Evolutionary conservation across 1,284 basidiomycete genomes (phyloP), one percentile per base, ranked within the genome.

Genomic region (Mycosarcoma maydis): DNA sequence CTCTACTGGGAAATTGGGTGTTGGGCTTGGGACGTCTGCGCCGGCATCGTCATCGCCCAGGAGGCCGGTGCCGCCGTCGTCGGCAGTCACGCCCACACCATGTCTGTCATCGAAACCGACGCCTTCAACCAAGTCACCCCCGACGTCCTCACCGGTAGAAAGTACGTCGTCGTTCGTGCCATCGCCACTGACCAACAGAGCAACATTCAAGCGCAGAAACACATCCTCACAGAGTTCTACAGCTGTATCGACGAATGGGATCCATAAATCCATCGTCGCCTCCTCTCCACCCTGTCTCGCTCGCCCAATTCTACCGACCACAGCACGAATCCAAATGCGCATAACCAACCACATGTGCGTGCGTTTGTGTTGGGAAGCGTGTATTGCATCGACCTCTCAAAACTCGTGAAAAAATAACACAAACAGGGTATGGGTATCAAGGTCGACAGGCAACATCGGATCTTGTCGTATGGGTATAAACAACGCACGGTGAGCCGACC

Each of bases 31-130:
- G 81, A 84, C 58, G 83, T 76, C 1, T 81, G 89, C 85, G 89
- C 95, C 1, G 94, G 94, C 0, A 88, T 92, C n/a, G 89, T 94
- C 64, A 94, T 98, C 68, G 91, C 92, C 0, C 86, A 91, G 65
- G 95, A 97, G 82, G 92, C 94, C 45, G 78, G 58, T 26, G 75
- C 42, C 14, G 66, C 47, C 40, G 78, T 60, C 8, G 68, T 72
- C 16, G 69, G 54, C 57, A 71, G 50, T 22, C 61, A 60, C 50
- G 44, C 14, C 19, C 75, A 62, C 68, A 77, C 72, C 20, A 71
- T 17, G 46, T 54, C 61, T 46, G 75, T 41, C 14, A 87, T 87
- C 27, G 88, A 89, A 53, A 82, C 82, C 2, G 83, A 84, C 3
- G 81, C 84, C 30, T 83, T 84, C 81, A 57, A 85, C 52, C 5